Conservation (phyloP, 2,329 filamentous ascomycete genomes). For the Diaporthe batatas region DNA sequence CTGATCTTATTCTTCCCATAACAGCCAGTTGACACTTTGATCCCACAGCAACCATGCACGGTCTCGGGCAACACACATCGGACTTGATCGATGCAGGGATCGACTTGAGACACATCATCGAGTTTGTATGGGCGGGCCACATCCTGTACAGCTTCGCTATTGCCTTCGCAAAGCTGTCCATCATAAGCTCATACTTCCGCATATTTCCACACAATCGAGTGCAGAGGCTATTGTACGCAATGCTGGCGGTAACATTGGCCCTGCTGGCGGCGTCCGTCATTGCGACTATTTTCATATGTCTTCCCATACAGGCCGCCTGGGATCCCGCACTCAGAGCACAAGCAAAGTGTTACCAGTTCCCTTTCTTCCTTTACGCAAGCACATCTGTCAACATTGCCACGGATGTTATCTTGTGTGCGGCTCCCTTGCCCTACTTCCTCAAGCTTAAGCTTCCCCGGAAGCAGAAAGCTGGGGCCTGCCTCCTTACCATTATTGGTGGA, state of each 20-base stretch:
- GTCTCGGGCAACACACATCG: conserved; percentile 31
- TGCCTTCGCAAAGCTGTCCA: conserved; percentile 35
- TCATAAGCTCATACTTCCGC: conserved; percentile 38
- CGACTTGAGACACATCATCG: conserved; percentile 25
- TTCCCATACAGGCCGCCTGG: conserved; percentile 34
- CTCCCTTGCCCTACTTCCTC: conserved; percentile 35
- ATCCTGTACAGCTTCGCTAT: conserved; percentile 37
- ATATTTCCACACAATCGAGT: conserved; percentile 27
- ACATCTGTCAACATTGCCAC: conserved; percentile 21
- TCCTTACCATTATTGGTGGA: conserved; percentile 35
- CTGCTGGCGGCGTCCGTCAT: conserved; percentile 15
- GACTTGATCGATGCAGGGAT: conserved; percentile 16
- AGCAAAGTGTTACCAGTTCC: conserved; percentile 31
- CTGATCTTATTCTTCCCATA: no score
- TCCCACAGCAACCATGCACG: conserved; percentile 22
- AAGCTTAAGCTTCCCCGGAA: conserved; percentile 28
- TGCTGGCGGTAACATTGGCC: conserved; percentile 32
- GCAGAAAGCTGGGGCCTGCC: conserved; percentile 34
- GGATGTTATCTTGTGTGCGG: conserved; percentile 31
- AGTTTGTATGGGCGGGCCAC: conserved; percentile 32
- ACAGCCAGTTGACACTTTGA: background rate
- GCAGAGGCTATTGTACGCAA: conserved; percentile 25
- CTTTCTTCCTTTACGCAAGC: conserved; percentile 27
- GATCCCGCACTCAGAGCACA: conserved; percentile 26
- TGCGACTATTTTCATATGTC: conserved; percentile 23